Percentiles rank a stretch among this genome's conserved stretches.
phyloP scores from a whole-genome alignment of 179 eudicot species.

The Nepenthes alata region DNA sequence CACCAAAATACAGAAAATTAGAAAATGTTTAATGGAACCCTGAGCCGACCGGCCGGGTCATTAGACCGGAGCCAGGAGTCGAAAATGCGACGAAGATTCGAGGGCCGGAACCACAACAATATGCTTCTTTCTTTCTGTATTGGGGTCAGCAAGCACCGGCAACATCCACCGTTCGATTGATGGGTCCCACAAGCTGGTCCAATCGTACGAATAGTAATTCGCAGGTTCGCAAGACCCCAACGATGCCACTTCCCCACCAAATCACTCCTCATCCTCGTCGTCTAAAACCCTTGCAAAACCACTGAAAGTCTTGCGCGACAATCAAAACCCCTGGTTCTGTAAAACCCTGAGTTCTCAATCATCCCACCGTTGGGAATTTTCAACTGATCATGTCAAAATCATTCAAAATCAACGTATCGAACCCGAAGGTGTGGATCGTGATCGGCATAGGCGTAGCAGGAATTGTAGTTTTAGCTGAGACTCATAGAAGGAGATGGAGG shows the following conservation, averaged over 20 bases:
- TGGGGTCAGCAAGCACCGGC: too few species aligned
- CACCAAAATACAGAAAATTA: too few species aligned
- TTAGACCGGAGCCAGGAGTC: too few species aligned
- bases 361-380: neutral
- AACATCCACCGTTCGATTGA: too few species aligned
- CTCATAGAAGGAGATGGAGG: conserved; percentile 29
- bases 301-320: neutral
- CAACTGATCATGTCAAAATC: conserved; percentile 21
- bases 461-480: conserved; percentile 39
- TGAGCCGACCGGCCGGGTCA: too few species aligned
- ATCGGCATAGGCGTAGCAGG: conserved; percentile 67
- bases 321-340: neutral
- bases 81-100: too few species aligned
- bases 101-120: too few species aligned
- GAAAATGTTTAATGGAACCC: too few species aligned
- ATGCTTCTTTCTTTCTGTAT: too few species aligned
- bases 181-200: too few species aligned
- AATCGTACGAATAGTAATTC: too few species aligned
- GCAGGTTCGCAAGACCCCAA: neutral
- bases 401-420: conserved; percentile 22
- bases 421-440: conserved; percentile 58
- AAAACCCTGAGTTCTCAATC: neutral
- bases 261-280: neutral
- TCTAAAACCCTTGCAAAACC: conserved; percentile 12
- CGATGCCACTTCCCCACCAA: neutral